Base-by-base conservation (phyloP, 2,329 filamentous ascomycete species). In the Fonsecaea nubica region DNA sequence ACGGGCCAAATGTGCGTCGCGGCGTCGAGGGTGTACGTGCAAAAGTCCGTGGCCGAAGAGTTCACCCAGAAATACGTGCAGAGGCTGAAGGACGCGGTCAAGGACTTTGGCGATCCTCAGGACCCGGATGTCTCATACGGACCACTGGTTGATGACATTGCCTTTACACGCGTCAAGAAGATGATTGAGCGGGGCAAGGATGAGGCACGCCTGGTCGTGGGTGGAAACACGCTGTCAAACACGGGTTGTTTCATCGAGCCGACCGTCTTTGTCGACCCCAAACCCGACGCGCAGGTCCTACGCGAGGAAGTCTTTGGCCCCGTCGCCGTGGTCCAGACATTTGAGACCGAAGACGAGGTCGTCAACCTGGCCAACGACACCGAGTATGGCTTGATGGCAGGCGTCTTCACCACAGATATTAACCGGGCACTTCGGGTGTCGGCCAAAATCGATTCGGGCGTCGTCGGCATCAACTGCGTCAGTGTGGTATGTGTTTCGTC, bases 101-200 rank as follows among this genome's bases (percentile, higher is more conserved):
- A 76, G 61, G 69, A 67, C 15, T 84, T 88, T 58, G 82, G 84
- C 66, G 86, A 92, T 73, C 90, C 90, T 0, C 92, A 92, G 76
- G 83, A 84, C 4, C 86, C 89, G 70, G 82, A 81, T 36, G 79
- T 78, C 1, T 77, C 73, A 72, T 76, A 80, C 35, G 80, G 81
- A 2, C 81, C 81, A 0, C 78, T 81, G 64, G 78, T 81, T 5
- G 79, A 79, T 12, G 76, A 77, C 80, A 83, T 25, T 25, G 25
- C 25, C 66, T 80, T 79, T 58, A 78, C 82, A 25, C 72, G 76
- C 2, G 77, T 83, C 6, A 69, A 79, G 0, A 73, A 72, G 0
- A 82, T 80, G 64, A 77, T 83, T 40, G 73, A 80, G 15, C 71
- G 74, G 42, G 81, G 77, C 1, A 79, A 80, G 69, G 73, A 71